Conservation (phyloP, 1,139 yeast genomes). For the Candida glucosophila region DNA sequence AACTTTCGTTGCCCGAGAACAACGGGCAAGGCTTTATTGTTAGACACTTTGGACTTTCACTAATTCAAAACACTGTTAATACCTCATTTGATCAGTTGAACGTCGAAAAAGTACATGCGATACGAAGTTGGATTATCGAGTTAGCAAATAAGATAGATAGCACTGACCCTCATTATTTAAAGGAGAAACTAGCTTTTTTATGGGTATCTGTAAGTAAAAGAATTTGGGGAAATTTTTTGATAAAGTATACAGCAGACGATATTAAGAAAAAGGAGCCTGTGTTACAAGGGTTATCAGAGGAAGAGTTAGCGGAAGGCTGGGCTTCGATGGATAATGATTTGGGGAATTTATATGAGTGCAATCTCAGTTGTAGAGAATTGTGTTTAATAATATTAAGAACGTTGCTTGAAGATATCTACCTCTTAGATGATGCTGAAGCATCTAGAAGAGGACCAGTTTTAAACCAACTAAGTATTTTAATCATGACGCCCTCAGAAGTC, state of each 20-base stretch:
- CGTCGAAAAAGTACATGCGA: conserved; percentile 55
- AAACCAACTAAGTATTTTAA: conserved; percentile 75
- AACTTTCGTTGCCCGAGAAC: conserved; percentile 58
- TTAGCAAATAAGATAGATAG: conserved; percentile 50
- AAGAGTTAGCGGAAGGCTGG: conserved; percentile 70
- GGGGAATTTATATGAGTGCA: conserved; percentile 64
- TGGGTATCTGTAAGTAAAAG: conserved; percentile 95
- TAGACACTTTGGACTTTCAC: conserved; percentile 82
- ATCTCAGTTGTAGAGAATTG: conserved; percentile 60
- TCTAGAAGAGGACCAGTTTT: conserved; percentile 70
- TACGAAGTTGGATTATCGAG: conserved; percentile 80
- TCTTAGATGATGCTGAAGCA: conserved; percentile 87
- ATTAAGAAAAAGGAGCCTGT: conserved; percentile 3
- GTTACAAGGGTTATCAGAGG: conserved; percentile 16
- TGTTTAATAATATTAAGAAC: conserved; percentile 74
- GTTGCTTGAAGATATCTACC: conserved; percentile 86
- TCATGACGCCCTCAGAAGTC: conserved; percentile 64
- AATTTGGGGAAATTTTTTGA: conserved; percentile 67
- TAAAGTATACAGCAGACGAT: conserved; percentile 13
- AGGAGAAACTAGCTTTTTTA: conserved; percentile 79
- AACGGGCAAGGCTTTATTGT: conserved; percentile 60
- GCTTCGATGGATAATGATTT: conserved; percentile 75
- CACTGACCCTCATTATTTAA: conserved; percentile 82
- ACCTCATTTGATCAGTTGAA: conserved; percentile 48
- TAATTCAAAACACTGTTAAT: conserved; percentile 66